Percentiles rank a stretch among this genome's conserved stretches.
Evolutionary conservation across 306 rosid species (phyloP).

Genomic region (Cucumis melo): DNA sequence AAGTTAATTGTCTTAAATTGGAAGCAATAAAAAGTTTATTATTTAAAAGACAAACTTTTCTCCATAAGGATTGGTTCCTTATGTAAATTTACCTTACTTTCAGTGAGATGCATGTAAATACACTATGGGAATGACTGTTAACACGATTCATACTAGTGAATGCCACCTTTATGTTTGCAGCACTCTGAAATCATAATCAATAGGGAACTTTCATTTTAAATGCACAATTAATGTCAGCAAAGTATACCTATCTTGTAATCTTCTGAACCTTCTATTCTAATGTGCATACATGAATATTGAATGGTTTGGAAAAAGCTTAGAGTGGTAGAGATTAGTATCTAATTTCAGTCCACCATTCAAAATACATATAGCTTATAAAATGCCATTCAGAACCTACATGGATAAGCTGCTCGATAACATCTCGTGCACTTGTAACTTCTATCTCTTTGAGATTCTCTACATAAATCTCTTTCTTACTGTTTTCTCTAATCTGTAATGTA

Average conservation of each 20-base stretch:
- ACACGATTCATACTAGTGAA: conserved; percentile 96
- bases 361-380: background rate
- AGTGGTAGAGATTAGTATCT: background rate
- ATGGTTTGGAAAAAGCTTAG: background rate
- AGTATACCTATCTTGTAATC: background rate
- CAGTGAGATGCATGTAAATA: conserved; percentile 88
- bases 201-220: background rate
- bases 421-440: conserved; percentile 83
- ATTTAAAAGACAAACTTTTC: background rate
- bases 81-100: conserved; percentile 70
- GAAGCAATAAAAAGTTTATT: conserved; percentile 4
- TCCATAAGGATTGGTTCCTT: background rate
- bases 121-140: conserved; percentile 97
- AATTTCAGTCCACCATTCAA: background rate
- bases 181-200: conserved; percentile 40
- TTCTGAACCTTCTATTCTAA: background rate
- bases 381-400: conserved; percentile 33
- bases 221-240: background rate
- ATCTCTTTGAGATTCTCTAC: conserved; percentile 91
- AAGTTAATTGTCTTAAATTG: conserved; percentile 1
- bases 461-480: conserved; percentile 77
- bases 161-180: conserved; percentile 91
- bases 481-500: conserved; percentile 77
- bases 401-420: conserved; percentile 78
- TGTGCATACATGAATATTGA: background rate